Evolutionary conservation across 169 alveolate species (phyloP).

Genomic region (Plasmodium gonderi): DNA sequence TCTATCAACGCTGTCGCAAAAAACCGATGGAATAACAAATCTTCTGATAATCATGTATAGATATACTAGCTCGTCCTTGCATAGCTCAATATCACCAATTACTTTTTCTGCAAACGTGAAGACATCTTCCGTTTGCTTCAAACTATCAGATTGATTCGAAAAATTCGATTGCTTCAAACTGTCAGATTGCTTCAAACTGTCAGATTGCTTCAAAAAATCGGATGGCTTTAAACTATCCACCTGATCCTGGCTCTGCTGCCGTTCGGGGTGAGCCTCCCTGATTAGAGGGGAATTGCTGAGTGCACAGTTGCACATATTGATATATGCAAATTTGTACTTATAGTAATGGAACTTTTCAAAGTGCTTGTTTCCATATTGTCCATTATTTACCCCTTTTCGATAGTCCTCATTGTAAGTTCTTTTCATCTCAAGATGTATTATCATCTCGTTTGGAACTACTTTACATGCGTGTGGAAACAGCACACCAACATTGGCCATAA

Average conservation of each 20-base stretch:
- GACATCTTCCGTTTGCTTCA: no score
- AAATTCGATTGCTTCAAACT: no score
- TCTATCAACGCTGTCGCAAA: neutral
- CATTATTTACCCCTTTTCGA: neutral
- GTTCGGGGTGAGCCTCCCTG: no score
- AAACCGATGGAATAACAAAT: slow-evolving; percentile 10
- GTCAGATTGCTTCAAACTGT: no score
- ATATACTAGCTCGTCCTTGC: slow-evolving; percentile 34
- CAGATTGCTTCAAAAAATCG: no score
- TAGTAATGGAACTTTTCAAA: slow-evolving; percentile 19
- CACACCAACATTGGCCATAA: neutral
- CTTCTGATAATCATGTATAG: slow-evolving; percentile 9
- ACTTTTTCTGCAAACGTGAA: slow-evolving; percentile 2
- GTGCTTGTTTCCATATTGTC: neutral
- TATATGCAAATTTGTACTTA: slow-evolving; percentile 25
- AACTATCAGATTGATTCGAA: no score
- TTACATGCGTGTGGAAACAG: neutral
- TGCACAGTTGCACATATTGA: neutral
- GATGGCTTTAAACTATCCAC: no score
- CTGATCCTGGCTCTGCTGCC: no score
- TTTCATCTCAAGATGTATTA: neutral
- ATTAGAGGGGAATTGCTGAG: neutral
- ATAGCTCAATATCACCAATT: slow-evolving; percentile 37
- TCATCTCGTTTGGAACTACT: neutral
- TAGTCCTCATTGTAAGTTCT: neutral